Conservation (phyloP, 2,329 filamentous ascomycete species). For the Waltergamsia citrina region DNA sequence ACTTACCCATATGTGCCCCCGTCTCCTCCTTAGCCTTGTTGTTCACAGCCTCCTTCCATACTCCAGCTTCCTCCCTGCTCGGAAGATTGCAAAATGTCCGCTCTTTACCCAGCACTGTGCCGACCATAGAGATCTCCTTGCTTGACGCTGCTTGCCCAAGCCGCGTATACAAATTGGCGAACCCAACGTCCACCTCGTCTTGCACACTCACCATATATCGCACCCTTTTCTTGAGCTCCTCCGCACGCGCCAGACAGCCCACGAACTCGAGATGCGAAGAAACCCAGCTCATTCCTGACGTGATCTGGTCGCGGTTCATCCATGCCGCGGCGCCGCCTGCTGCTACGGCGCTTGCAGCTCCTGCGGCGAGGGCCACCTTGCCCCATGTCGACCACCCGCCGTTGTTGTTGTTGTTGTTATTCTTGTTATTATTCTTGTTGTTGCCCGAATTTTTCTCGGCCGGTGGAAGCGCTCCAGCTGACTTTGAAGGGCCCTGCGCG, state of each 20-base stretch:
- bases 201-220: constrained; percentile 56
- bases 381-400: constrained; percentile 69
- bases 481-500: constrained; percentile 19
- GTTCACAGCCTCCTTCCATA: constrained; percentile 68
- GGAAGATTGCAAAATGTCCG: constrained; percentile 88
- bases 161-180: constrained; percentile 79
- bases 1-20: constrained; percentile 64
- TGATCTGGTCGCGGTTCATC: constrained; percentile 71
- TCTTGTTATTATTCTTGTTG: neutral
- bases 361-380: constrained; percentile 76
- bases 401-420: neutral
- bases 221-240: constrained; percentile 70
- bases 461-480: constrained; percentile 16
- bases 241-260: constrained; percentile 73
- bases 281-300: constrained; percentile 70
- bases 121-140: constrained; percentile 41
- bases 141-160: constrained; percentile 60
- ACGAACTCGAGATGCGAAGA: constrained; percentile 90
- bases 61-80: constrained; percentile 39
- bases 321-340: constrained; percentile 82
- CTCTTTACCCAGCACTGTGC: constrained; percentile 54
- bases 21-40: constrained; percentile 72
- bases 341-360: constrained; percentile 72
- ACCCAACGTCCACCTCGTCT: constrained; percentile 60
- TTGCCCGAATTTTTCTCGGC: constrained; percentile 8